These are phyloP conservation scores for Starmerella powellii DNA, from an alignment of 805 yeast genomes.

Conservation along the genomic window DNA sequence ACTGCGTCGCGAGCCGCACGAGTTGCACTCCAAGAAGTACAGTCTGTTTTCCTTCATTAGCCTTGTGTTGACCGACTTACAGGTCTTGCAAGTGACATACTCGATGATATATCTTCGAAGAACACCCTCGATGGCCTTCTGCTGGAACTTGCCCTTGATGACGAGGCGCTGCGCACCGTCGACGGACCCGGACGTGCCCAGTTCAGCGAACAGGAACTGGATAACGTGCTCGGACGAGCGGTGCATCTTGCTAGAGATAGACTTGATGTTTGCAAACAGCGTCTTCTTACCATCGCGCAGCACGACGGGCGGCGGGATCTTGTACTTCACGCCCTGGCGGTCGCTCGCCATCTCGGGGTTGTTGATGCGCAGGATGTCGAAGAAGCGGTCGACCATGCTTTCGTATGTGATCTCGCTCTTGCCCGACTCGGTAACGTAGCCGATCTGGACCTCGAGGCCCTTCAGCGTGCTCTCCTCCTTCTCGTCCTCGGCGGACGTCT, in stretches of 20 bases:
- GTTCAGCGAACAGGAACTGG: slow-evolving; percentile 91
- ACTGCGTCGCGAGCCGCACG: slow-evolving; percentile 95
- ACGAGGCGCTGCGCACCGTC: slow-evolving; percentile 96
- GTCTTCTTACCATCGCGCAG: slow-evolving; percentile 98
- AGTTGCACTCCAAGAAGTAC: slow-evolving; percentile 93
- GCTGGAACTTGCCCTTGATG: slow-evolving; percentile 96
- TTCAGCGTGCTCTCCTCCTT: slow-evolving; percentile 22
- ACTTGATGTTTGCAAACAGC: slow-evolving; percentile 89
- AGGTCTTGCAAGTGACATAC: slow-evolving; percentile 96
- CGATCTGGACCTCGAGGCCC: slow-evolving; percentile 16
- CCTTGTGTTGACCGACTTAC: slow-evolving; percentile 94
- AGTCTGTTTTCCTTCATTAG: slow-evolving; percentile 94
- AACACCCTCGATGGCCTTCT: slow-evolving; percentile 92
- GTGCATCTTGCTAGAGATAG: slow-evolving; percentile 84
- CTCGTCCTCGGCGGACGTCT: slow-evolving; percentile 18
- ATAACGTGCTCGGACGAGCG: slow-evolving; percentile 95
- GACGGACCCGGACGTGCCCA: slow-evolving; percentile 98
- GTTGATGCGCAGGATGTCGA: slow-evolving; percentile 71
- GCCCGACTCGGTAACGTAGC: slow-evolving; percentile 15
- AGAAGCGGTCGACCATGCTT: slow-evolving; percentile 70
- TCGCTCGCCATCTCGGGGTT: slow-evolving; percentile 99
- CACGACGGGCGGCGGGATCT: slow-evolving; percentile 95
- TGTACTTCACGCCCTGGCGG: slow-evolving; percentile 78
- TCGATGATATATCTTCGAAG: slow-evolving; percentile 92
- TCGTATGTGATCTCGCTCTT: slow-evolving; percentile 46